Evolutionary conservation across 2,329 filamentous ascomycete genomes (phyloP).

Genomic region (Myriosclerotinia scirpicola): DNA sequence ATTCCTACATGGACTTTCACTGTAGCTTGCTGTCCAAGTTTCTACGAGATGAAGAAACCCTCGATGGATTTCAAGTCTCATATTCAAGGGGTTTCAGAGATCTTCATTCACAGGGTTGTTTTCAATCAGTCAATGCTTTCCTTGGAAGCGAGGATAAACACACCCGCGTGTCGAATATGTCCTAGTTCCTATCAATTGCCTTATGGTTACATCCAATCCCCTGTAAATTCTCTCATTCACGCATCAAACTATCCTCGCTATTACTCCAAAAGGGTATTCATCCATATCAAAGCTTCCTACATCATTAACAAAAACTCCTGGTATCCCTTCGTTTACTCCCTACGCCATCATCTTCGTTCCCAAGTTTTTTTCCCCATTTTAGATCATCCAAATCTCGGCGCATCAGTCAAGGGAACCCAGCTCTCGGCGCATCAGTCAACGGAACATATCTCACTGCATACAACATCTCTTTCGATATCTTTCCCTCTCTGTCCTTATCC

Average conservation of each 20-base stretch:
- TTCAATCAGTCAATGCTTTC: too few relatives aligned
- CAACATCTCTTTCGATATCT: conserved; percentile 58
- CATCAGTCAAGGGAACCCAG: background rate
- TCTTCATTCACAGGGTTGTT: too few relatives aligned
- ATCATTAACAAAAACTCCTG: background rate
- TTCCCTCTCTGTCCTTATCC: conserved; percentile 67
- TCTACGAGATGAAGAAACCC: too few relatives aligned
- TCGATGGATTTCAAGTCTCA: too few relatives aligned
- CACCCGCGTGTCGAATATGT: background rate
- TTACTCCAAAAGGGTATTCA: background rate
- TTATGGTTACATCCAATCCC: background rate
- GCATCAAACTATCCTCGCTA: background rate
- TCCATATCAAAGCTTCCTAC: background rate
- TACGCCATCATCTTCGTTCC: background rate
- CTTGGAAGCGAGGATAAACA: background rate
- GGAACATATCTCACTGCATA: conserved; percentile 78
- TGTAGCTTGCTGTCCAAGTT: too few relatives aligned
- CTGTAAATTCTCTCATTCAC: background rate
- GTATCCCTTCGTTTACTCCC: background rate
- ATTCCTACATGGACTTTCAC: too few relatives aligned
- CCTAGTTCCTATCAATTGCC: background rate
- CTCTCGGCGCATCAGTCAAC: conserved; percentile 64
- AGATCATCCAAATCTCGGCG: background rate
- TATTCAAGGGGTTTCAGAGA: too few relatives aligned
- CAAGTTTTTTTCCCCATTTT: background rate